Base-by-base conservation (phyloP, 2,329 filamentous ascomycete genomes). In the Nigrospora sphaerica region DNA sequence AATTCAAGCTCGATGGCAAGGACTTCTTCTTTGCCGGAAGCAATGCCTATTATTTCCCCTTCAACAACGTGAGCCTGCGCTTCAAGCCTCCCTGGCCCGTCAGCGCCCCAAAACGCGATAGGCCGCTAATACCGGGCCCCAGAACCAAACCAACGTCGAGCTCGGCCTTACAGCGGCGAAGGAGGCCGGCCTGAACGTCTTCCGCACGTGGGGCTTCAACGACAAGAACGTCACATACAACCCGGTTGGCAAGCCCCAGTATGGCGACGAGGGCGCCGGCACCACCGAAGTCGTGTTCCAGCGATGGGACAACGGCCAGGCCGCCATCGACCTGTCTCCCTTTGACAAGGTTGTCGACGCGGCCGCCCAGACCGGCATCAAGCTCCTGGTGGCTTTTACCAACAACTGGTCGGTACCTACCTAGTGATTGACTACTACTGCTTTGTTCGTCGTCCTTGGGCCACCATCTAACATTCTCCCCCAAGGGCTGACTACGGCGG, bases 171-270 rank as follows among this genome's bases (percentile, higher is more conserved):
- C 50, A 18, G 55, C 54, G 6, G 55, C 55, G 4, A 54, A 53
- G 32, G 53, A 56, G 13, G 55, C 54, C 6, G 55, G 55, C 9
- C 40, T 57, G 17, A 74, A 68, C 42, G 75, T 79, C 6, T 71
- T 80, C 56, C 71, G 75, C 23, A 78, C 75, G 10, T 79, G 75
- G 76, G 75, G 73, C 14, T 79, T 78, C 65, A 77, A 78, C 54
- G 75, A 79, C 58, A 74, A 72, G 55, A 80, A 79, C 55, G 62
- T 60, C 19, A 77, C 74, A 0, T 71, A 69, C 14, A 54, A 64
- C 28, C 59, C 64, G 14, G 52, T 61, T 16, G 74, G 75, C 6
- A 59, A 79, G 4, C 75, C 76, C 1, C 60, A 74, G 49, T 79
- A 79, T 45, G 75, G 73, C 35, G 69, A 65, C 13, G 74, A 75